phyloP scores from a whole-genome alignment of 2,329 filamentous ascomycete species.

The Epichloe amarillans region DNA sequence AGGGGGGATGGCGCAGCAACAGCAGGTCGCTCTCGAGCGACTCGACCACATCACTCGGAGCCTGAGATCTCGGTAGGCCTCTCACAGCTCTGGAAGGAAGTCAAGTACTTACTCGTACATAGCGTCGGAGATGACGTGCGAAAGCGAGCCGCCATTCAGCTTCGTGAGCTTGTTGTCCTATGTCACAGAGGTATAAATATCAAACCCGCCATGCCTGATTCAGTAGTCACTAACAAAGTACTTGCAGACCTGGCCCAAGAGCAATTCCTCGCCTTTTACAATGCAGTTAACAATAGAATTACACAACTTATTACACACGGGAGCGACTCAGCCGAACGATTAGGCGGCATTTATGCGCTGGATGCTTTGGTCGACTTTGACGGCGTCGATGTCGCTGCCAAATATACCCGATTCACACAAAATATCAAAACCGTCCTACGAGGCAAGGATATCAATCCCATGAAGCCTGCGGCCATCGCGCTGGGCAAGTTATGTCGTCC shows the following conservation, averaged over 20 bases:
- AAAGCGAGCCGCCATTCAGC: conserved; percentile 38
- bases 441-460: conserved; percentile 80
- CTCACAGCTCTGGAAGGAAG: background rate
- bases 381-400: conserved; percentile 81
- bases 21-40: conserved; percentile 40
- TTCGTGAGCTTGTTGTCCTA: conserved; percentile 40
- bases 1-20: conserved; percentile 29
- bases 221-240: background rate
- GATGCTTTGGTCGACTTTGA: conserved; percentile 94
- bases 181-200: conserved; percentile 37
- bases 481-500: conserved; percentile 84
- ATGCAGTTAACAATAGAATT: conserved; percentile 41
- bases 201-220: background rate
- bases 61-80: conserved; percentile 38
- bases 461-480: conserved; percentile 80
- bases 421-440: conserved; percentile 79
- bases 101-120: conserved; percentile 8
- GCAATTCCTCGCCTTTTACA: conserved; percentile 53
- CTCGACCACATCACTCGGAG: conserved; percentile 42
- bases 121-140: conserved; percentile 34
- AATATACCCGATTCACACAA: conserved; percentile 87
- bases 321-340: conserved; percentile 72
- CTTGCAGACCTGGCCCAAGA: conserved; percentile 60
- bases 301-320: conserved; percentile 66
- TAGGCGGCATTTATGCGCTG: conserved; percentile 84